phyloP scores from a whole-genome alignment of 305 asterid species.

The Fraxinus latifolia region DNA sequence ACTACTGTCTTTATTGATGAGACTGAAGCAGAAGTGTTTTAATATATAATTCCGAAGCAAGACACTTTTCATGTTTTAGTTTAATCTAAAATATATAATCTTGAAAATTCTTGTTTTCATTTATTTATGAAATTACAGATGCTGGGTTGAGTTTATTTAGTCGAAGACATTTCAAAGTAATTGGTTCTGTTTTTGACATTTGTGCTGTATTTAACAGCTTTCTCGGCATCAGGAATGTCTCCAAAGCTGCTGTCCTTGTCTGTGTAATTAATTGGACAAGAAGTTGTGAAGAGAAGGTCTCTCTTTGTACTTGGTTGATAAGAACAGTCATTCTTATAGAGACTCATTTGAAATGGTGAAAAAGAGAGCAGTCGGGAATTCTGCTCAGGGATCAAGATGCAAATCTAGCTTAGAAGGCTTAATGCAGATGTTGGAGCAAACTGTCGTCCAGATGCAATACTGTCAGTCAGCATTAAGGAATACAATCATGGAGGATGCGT shows the following conservation, averaged over 20 bases:
- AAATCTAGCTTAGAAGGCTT: background rate
- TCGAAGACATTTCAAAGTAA: background rate
- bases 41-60: background rate
- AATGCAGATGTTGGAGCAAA: background rate
- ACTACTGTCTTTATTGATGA: background rate
- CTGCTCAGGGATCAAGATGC: conserved; percentile 6
- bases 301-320: background rate
- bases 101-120: background rate
- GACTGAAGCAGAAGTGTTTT: background rate
- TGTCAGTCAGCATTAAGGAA: background rate
- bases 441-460: background rate
- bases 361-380: background rate
- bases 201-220: conserved; percentile 1
- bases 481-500: background rate
- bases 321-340: conserved; percentile 3
- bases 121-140: background rate
- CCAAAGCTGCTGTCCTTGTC: background rate
- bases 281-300: background rate
- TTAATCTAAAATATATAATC: background rate
- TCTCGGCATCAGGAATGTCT: background rate
- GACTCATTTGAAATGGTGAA: background rate
- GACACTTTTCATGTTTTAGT: background rate
- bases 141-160: background rate
- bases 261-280: background rate
- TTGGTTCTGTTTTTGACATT: background rate